Evolutionary conservation across 2,329 filamentous ascomycete genomes (phyloP), one percentile per base, ranked within the genome.

Genomic region (Decorospora gaudefroyi): DNA sequence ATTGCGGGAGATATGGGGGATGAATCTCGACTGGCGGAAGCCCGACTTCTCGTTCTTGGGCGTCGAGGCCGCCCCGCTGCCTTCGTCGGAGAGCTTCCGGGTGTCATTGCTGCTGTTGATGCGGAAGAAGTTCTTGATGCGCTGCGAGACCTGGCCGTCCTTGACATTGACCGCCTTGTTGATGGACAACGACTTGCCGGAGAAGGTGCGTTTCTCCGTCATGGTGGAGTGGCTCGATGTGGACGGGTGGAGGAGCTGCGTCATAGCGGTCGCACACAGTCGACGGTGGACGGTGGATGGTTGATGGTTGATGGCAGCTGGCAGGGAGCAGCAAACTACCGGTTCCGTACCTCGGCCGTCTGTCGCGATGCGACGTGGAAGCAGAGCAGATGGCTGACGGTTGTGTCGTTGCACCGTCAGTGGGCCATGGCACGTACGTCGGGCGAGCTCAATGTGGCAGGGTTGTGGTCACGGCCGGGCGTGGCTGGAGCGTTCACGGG

Each of bases 21-120:
- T 88, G 76, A 96, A 95, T 64, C 89, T 84, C 56, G 88, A 93
- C 70, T 95, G 89, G 61, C 90, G 84, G 69, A 90, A 87, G 41
- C 82, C 79, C 55, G 79, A 80, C 70, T 87, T 89, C 59, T 87
- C 82, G 49, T 79, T 72, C 69, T 83, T 83, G 53, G 74, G 70
- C 3, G 72, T 32, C 73, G 6, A 70, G 65, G 19, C 47, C 38
- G 45, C 38, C 38, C 11, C 29, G 46, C 46, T 65, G 57, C 70
- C 74, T 45, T 70, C 64, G 60, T 69, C 66, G 37, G 60, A 65
- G 50, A 68, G 56, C 53, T 71, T 70, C 53, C 64, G 59, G 42
- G 74, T 62, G 62, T 71, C 76, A 53, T 72, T 72, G 42, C 72
- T 75, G 64, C 76, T 83, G 65, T 77, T 82, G 70, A 86, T 84